Conservation (phyloP, 78 protist species). For the Dictyostelium capitatum region DNA sequence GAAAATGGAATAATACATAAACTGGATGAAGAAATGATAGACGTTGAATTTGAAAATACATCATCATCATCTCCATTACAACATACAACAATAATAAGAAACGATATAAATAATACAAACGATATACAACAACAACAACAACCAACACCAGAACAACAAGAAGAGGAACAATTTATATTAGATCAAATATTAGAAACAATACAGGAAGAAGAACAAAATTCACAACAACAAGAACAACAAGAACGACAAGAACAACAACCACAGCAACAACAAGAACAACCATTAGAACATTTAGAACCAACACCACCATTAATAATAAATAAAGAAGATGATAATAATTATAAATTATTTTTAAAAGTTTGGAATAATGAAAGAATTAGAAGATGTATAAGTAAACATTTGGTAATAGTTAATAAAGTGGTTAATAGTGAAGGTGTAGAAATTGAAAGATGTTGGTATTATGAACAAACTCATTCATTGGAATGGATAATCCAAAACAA, state of each 20-base stretch:
- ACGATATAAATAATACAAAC: neutral
- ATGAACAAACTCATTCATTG: slow-evolving; percentile 12
- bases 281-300: neutral
- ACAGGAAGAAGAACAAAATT: neutral
- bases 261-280: neutral
- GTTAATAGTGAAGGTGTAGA: too few species aligned
- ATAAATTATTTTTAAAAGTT: neutral
- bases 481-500: slow-evolving; percentile 15
- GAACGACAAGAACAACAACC: neutral
- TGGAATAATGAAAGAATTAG: neutral
- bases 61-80: neutral
- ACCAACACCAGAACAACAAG: neutral
- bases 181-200: neutral
- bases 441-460: neutral
- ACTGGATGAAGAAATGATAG: neutral
- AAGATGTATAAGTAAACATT: neutral
- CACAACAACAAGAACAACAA: neutral
- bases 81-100: neutral
- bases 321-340: neutral
- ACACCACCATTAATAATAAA: neutral
- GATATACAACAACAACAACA: neutral
- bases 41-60: neutral
- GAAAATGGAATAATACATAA: neutral
- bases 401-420: neutral
- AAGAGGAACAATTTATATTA: neutral